phyloP scores from a whole-genome alignment of 2,329 filamentous ascomycete species.

The Pseudopyrenochaeta lycopersici region DNA sequence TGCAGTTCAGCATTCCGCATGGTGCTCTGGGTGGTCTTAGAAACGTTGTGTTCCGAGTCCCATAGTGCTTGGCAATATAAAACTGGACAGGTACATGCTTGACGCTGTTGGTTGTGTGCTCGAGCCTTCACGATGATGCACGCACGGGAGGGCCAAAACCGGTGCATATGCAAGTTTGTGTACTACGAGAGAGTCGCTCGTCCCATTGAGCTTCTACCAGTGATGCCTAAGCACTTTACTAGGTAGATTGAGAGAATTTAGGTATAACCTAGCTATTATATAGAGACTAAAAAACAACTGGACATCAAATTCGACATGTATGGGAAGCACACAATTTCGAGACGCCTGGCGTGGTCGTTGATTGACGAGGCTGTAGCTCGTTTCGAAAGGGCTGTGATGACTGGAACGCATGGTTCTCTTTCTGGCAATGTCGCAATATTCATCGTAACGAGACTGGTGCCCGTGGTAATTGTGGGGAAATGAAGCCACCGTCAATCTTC shows the following conservation, averaged over 20 bases:
- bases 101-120: conserved; percentile 14
- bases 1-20: conserved; percentile 19
- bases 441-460: conserved; percentile 32
- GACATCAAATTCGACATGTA: neutral
- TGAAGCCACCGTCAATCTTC: conserved; percentile 14
- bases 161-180: neutral
- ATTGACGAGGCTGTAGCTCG: neutral
- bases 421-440: conserved; percentile 29
- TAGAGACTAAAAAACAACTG: no score
- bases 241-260: no score
- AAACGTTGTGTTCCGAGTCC: conserved; percentile 28
- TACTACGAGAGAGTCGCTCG: no score
- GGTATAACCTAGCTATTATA: no score
- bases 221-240: no score
- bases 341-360: conserved; percentile 2
- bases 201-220: no score
- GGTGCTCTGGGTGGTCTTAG: conserved; percentile 8
- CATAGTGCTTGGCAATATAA: conserved; percentile 35
- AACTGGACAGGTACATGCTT: conserved; percentile 15
- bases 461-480: conserved; percentile 33
- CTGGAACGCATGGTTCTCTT: conserved; percentile 21
- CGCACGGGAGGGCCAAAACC: conserved; percentile 18
- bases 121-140: conserved; percentile 36
- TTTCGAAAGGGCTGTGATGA: conserved; percentile 3
- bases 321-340: conserved; percentile 2